A percentile compares a stretch with the other conserved stretches of the same genome.
phyloP scores from a whole-genome alignment of 73 alveolate species.

The Durusdinium trenchii region DNA sequence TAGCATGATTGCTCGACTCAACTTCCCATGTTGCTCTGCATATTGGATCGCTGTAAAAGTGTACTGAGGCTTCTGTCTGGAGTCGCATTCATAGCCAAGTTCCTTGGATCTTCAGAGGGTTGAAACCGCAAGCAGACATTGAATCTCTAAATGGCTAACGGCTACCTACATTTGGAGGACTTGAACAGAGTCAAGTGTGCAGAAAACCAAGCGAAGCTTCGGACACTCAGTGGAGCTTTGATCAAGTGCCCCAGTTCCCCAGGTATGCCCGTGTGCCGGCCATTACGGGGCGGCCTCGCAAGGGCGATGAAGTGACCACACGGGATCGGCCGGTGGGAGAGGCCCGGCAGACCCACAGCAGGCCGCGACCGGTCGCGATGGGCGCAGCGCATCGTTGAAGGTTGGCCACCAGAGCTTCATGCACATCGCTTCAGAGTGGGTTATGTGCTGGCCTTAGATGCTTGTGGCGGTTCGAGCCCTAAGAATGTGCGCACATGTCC shows the following conservation, averaged over 20 bases:
- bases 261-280: slow-evolving; percentile 94
- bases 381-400: not conserved
- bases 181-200: not conserved
- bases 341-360: not conserved
- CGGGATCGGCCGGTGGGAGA: slow-evolving; percentile 94
- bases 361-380: not conserved
- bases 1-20: no score
- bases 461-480: no score
- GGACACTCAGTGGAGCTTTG: not conserved
- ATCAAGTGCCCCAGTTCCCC: not conserved
- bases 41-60: no score
- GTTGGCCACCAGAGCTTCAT: slow-evolving; percentile 91
- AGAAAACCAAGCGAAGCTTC: not conserved
- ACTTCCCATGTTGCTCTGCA: no score
- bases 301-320: slow-evolving; percentile 69
- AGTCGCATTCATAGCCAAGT: slow-evolving; percentile 87
- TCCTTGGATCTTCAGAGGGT: not conserved
- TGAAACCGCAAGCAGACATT: not conserved
- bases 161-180: no score
- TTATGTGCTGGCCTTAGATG: slow-evolving; percentile 7
- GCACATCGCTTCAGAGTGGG: slow-evolving; percentile 93
- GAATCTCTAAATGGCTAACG: no score
- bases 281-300: slow-evolving; percentile 45
- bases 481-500: no score
- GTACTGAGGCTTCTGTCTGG: slow-evolving; percentile 45